A percentile compares a stretch with the other conserved stretches of the same genome.
phyloP scores from a whole-genome alignment of 306 rosid species.

The Trifolium pratense region DNA sequence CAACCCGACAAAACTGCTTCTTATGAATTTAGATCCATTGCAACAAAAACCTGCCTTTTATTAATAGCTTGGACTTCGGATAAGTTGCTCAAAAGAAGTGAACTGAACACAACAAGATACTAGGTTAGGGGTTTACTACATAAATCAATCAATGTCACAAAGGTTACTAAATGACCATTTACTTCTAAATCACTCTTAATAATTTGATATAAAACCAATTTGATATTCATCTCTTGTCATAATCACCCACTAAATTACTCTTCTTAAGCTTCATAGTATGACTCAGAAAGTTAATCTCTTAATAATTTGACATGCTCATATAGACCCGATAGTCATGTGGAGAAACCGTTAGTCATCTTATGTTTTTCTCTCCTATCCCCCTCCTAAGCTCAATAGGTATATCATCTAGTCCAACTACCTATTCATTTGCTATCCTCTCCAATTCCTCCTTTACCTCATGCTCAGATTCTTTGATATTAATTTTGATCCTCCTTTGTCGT shows the following conservation, averaged over 20 bases:
- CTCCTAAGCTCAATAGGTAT: neutral
- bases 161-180: neutral
- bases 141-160: neutral
- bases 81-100: conserved; percentile 11
- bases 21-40: no score
- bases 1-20: conserved; percentile 12
- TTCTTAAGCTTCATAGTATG: neutral
- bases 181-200: neutral
- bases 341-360: neutral
- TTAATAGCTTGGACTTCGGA: conserved; percentile 3
- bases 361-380: neutral
- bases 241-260: neutral
- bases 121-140: neutral
- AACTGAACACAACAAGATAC: neutral
- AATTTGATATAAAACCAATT: neutral
- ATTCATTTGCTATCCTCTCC: no score
- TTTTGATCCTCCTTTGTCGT: neutral
- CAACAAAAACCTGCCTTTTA: no score
- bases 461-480: neutral
- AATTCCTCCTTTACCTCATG: neutral
- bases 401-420: neutral
- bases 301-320: neutral
- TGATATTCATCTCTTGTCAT: conserved; percentile 4
- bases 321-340: neutral
- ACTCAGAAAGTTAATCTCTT: neutral